Base-by-base conservation (phyloP, 1,284 basidiomycete genomes). In the Cutaneotrichosporon cavernicola region DNA sequence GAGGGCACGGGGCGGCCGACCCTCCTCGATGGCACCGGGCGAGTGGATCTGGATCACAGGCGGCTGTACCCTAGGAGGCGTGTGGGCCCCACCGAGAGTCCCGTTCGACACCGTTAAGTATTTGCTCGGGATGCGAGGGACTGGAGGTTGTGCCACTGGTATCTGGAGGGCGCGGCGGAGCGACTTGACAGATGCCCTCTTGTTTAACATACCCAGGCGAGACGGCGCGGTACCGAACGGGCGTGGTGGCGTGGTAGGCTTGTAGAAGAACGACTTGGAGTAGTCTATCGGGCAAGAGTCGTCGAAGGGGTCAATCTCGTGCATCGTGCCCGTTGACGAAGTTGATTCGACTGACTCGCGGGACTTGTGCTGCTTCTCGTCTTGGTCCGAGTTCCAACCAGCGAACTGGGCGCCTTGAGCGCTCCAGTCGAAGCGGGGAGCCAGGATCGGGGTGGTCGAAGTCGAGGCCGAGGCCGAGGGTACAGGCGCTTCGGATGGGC, bases 191-290 rank as follows among this genome's bases (percentile, higher is more conserved):
- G 78, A 80, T 56, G 73, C 68, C 56, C 70, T 72, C 58, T 67
- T 61, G 56, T 60, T 61, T 21, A 56, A 43, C 53, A 55, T 53
- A 9, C 57, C 46, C 4, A 18, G 8, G 38, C 43, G 55, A 5
- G 50, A 18, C 1, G 58, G 53, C 7, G 26, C 22, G 21, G 46
- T 58, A 49, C 22, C 32, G 56, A 47, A 43, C 1, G 61, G 58
- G 1, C 68, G 61, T 5, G 76, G 77, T 14, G 79, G 79, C 0
- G 79, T 81, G 1, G 70, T 51, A 8, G 79, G 79, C 64, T 77
- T 77, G 69, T 81, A 81, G 69, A 81, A 81, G 73, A 81, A 81
- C 16, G 77, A 79, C 66, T 77, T 75, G 7, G 77, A 71, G 63
- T 76, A 81, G 66, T 81, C 79, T 58, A 77, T 75, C 14, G 58